phyloP scores from a whole-genome alignment of 1,284 basidiomycete genomes.

The Phaffia rhodozyma region DNA sequence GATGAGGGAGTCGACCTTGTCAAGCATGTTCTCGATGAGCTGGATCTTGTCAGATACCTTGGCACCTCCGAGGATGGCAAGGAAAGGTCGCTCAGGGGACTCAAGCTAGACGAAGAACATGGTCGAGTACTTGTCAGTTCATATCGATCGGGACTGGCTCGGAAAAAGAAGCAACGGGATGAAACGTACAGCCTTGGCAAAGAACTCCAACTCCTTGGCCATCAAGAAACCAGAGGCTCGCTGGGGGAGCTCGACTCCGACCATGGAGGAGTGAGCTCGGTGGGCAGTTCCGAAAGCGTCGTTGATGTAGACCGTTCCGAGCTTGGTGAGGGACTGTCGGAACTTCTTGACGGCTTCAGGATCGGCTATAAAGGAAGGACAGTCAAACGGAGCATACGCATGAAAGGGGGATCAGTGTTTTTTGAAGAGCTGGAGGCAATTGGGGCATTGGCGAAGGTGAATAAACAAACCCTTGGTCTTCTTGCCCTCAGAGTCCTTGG shows the following conservation, averaged over 20 bases:
- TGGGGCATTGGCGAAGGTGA: not conserved
- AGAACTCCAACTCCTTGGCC: slow-evolving; percentile 98
- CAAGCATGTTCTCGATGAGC: slow-evolving; percentile 97
- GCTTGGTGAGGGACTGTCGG: slow-evolving; percentile 71
- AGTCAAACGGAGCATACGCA: not conserved
- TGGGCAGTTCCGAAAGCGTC: slow-evolving; percentile 98
- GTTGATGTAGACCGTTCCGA: slow-evolving; percentile 96
- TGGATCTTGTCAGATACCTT: slow-evolving; percentile 99
- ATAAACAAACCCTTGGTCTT: slow-evolving; percentile 56
- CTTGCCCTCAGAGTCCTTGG: slow-evolving; percentile 81
- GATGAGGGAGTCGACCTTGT: slow-evolving; percentile 95
- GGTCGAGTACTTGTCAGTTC: too few relatives aligned
- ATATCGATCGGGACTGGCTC: too few relatives aligned
- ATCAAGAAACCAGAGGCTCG: slow-evolving; percentile 92
- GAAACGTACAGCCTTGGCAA: slow-evolving; percentile 62
- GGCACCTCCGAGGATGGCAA: slow-evolving; percentile 95
- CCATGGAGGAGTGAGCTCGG: slow-evolving; percentile 97
- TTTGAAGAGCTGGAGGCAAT: not conserved
- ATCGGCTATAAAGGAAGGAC: slow-evolving; percentile 46
- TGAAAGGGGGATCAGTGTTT: slow-evolving; percentile 1
- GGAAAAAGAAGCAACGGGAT: too few relatives aligned
- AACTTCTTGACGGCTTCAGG: slow-evolving; percentile 69
- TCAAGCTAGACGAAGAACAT: slow-evolving; percentile 44
- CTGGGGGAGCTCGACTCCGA: slow-evolving; percentile 86
- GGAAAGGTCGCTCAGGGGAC: slow-evolving; percentile 86